phyloP scores from a whole-genome alignment of 352 stramenopile genomes.

The Peronospora tabacina region DNA sequence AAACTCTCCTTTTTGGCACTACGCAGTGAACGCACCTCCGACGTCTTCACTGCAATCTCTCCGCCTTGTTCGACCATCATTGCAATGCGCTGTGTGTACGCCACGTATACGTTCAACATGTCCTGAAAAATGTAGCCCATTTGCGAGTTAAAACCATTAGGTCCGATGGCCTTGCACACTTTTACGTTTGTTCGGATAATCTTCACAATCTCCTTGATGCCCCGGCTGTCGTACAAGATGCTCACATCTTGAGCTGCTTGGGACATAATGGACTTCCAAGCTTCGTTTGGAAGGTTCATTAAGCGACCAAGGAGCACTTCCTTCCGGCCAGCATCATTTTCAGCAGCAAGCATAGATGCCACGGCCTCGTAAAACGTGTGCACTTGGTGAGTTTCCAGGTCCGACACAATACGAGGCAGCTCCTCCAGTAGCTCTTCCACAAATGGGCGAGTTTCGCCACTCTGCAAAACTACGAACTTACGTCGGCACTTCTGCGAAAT shows the following conservation, averaged over 20 bases:
- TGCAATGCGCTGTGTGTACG: slow-evolving; percentile 96
- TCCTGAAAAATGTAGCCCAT: slow-evolving; percentile 97
- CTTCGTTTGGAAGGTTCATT: slow-evolving; percentile 94
- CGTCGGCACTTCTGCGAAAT: slow-evolving; percentile 96
- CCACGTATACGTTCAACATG: slow-evolving; percentile 98
- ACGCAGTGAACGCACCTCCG: slow-evolving; percentile 88
- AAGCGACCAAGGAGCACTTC: slow-evolving; percentile 88
- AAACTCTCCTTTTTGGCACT: slow-evolving; percentile 96
- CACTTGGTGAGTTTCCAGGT: slow-evolving; percentile 98
- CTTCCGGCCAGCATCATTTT: slow-evolving; percentile 77
- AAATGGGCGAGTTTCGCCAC: slow-evolving; percentile 90
- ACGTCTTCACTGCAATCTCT: slow-evolving; percentile 92
- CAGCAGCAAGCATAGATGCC: slow-evolving; percentile 80
- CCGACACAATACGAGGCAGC: slow-evolving; percentile 92
- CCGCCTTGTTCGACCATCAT: slow-evolving; percentile 86
- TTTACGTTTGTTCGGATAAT: slow-evolving; percentile 97
- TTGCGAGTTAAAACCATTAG: slow-evolving; percentile 95
- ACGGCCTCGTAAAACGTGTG: slow-evolving; percentile 99
- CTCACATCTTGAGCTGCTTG: slow-evolving; percentile 68
- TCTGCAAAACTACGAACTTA: slow-evolving; percentile 97
- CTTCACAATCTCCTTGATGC: slow-evolving; percentile 93
- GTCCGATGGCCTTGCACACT: slow-evolving; percentile 92
- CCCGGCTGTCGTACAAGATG: slow-evolving; percentile 66
- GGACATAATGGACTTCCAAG: slow-evolving; percentile 83
- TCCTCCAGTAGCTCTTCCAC: slow-evolving; percentile 95